Evolutionary conservation across 345 rosid species (phyloP).

Genomic region (Citrus sp.): DNA sequence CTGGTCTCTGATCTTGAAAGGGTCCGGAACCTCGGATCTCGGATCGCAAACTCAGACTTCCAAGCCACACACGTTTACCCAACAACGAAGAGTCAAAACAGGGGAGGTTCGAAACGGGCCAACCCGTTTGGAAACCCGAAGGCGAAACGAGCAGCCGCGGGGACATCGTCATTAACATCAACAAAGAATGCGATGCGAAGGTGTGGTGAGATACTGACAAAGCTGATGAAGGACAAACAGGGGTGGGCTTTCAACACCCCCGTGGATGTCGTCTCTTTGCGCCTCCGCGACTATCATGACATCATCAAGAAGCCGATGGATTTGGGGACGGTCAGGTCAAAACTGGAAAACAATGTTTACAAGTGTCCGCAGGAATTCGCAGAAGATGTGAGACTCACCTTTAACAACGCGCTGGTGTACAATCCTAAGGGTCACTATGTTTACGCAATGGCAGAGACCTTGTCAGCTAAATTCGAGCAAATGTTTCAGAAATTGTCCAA

Average conservation of each 20-base stretch:
- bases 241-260: constrained; percentile 48
- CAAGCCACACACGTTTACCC: constrained; percentile 18
- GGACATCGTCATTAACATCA: background rate
- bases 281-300: constrained; percentile 41
- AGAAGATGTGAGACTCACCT: constrained; percentile 51
- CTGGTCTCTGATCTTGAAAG: constrained; percentile 35
- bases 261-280: constrained; percentile 37
- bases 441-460: constrained; percentile 37
- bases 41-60: constrained; percentile 19
- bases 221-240: constrained; percentile 44
- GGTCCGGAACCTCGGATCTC: constrained; percentile 29
- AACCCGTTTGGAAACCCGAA: constrained; percentile 12
- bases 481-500: constrained; percentile 14
- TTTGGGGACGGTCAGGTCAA: constrained; percentile 46
- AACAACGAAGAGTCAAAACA: background rate
- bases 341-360: constrained; percentile 24
- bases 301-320: constrained; percentile 58
- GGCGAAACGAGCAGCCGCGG: constrained; percentile 12
- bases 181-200: constrained; percentile 22
- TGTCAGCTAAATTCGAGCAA: constrained; percentile 26
- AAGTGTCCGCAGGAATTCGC: constrained; percentile 38
- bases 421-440: constrained; percentile 45
- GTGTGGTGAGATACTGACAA: constrained; percentile 36
- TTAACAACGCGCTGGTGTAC: constrained; percentile 49
- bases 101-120: constrained; percentile 21